These are phyloP conservation scores for Emericellopsis terricola DNA, from an alignment of 495 filamentous ascomycete species.

Conservation along the genomic window DNA sequence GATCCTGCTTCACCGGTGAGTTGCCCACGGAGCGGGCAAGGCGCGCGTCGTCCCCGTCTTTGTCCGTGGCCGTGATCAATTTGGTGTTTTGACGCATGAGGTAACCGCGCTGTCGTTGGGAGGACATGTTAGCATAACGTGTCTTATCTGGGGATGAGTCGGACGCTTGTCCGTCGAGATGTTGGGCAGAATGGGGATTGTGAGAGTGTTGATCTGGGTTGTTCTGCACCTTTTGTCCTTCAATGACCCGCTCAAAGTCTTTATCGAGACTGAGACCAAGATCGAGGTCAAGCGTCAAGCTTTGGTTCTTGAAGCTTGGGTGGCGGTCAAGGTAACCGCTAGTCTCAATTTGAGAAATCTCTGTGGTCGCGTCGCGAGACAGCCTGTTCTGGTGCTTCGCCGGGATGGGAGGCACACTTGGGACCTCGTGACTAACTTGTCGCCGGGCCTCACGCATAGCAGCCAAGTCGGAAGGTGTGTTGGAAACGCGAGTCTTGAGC, in stretches of 20 bases:
- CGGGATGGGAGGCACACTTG: slow-evolving; percentile 43
- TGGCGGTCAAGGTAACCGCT: slow-evolving; percentile 26
- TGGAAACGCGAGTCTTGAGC: slow-evolving; percentile 78
- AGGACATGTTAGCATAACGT: slow-evolving; percentile 36
- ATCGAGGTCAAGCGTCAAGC: slow-evolving; percentile 55
- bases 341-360: background rate
- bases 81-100: slow-evolving; percentile 98
- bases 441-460: slow-evolving; percentile 78
- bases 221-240: slow-evolving; percentile 83
- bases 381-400: slow-evolving; percentile 36
- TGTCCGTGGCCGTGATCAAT: slow-evolving; percentile 74
- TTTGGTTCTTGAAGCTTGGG: slow-evolving; percentile 38
- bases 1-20: slow-evolving; percentile 49
- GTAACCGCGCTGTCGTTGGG: slow-evolving; percentile 74
- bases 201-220: slow-evolving; percentile 1
- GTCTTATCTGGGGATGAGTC: slow-evolving; percentile 2
- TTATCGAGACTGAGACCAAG: slow-evolving; percentile 72
- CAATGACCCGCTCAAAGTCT: slow-evolving; percentile 91
- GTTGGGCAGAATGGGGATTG: slow-evolving; percentile 3
- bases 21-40: slow-evolving; percentile 47
- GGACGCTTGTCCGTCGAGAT: slow-evolving; percentile 10
- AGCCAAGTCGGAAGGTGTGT: slow-evolving; percentile 67
- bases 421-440: slow-evolving; percentile 56
- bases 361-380: slow-evolving; percentile 14
- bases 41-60: slow-evolving; percentile 31